These are phyloP conservation scores for Platismatia glauca DNA, from an alignment of 495 filamentous ascomycete genomes.

Conservation along the genomic window DNA sequence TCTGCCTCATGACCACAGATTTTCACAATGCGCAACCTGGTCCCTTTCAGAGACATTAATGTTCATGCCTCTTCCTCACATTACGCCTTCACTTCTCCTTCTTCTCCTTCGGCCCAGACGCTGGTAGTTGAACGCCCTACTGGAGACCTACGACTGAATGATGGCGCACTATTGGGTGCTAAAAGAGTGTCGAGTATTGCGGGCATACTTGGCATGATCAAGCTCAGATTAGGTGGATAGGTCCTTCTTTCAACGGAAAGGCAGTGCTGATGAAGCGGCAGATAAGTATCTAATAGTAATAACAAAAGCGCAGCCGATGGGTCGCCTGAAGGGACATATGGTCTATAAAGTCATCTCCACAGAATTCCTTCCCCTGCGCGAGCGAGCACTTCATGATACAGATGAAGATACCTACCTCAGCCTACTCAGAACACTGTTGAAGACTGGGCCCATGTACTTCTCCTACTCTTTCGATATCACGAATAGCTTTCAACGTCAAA, in stretches of 20 bases:
- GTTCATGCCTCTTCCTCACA: slow-evolving; percentile 81
- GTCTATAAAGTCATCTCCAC: slow-evolving; percentile 86
- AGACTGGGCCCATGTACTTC: slow-evolving; percentile 88
- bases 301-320: slow-evolving; percentile 86
- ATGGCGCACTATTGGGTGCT: slow-evolving; percentile 61
- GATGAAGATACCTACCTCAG: slow-evolving; percentile 88
- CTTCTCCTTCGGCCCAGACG: slow-evolving; percentile 76
- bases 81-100: slow-evolving; percentile 95
- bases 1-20: too few relatives aligned
- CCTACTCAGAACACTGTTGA: slow-evolving; percentile 67
- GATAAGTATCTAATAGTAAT: slow-evolving; percentile 97
- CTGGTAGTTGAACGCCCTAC: slow-evolving; percentile 84
- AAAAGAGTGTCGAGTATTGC: slow-evolving; percentile 88
- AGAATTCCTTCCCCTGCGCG: slow-evolving; percentile 88
- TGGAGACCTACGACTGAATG: slow-evolving; percentile 78
- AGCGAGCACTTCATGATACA: slow-evolving; percentile 78
- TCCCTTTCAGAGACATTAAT: slow-evolving; percentile 94
- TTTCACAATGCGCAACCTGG: slow-evolving; percentile 28
- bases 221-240: slow-evolving; percentile 70
- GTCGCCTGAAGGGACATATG: slow-evolving; percentile 82
- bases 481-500: slow-evolving; percentile 88
- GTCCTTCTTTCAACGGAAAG: background rate
- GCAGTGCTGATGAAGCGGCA: slow-evolving; percentile 30
- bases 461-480: slow-evolving; percentile 94
- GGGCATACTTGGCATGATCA: slow-evolving; percentile 87